A percentile compares a stretch with the other conserved stretches of the same genome.
phyloP scores from a whole-genome alignment of 805 yeast species.

The Candida lessepsii region DNA sequence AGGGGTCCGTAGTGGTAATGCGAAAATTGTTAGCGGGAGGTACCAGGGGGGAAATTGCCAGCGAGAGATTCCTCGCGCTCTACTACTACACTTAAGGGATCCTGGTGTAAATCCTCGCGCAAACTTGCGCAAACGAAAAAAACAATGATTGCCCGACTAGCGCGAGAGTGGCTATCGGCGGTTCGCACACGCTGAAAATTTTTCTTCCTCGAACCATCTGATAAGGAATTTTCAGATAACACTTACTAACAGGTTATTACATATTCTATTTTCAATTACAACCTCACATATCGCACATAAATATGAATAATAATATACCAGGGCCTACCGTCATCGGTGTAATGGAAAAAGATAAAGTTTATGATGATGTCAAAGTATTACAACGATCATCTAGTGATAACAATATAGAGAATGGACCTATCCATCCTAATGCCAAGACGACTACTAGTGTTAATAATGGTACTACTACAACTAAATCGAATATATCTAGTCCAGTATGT shows the following conservation, averaged over 20 bases:
- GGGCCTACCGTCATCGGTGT: slow-evolving; percentile 6
- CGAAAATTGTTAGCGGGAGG: too few relatives aligned
- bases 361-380: slow-evolving; percentile 2
- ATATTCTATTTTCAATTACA: too few relatives aligned
- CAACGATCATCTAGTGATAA: slow-evolving; percentile 6
- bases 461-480: slow-evolving; percentile 62
- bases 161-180: neutral
- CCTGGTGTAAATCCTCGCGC: too few relatives aligned
- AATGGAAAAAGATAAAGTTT: slow-evolving; percentile 5
- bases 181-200: slow-evolving; percentile 6
- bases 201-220: slow-evolving; percentile 8
- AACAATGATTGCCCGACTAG: too few relatives aligned
- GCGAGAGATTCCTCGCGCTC: too few relatives aligned
- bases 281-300: neutral
- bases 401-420: slow-evolving; percentile 13
- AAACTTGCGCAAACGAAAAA: too few relatives aligned
- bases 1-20: too few relatives aligned
- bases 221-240: slow-evolving; percentile 8
- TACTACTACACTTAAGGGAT: too few relatives aligned
- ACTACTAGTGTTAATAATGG: slow-evolving; percentile 59
- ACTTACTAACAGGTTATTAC: neutral
- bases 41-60: too few relatives aligned
- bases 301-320: slow-evolving; percentile 1
- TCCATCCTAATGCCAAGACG: slow-evolving; percentile 63
- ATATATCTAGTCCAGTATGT: slow-evolving; percentile 68